A percentile compares a stretch with the other conserved stretches of the same genome.
These are phyloP conservation scores for Westerdykella sp. DNA, from an alignment of 2,329 filamentous ascomycete genomes.

Conservation along the genomic window DNA sequence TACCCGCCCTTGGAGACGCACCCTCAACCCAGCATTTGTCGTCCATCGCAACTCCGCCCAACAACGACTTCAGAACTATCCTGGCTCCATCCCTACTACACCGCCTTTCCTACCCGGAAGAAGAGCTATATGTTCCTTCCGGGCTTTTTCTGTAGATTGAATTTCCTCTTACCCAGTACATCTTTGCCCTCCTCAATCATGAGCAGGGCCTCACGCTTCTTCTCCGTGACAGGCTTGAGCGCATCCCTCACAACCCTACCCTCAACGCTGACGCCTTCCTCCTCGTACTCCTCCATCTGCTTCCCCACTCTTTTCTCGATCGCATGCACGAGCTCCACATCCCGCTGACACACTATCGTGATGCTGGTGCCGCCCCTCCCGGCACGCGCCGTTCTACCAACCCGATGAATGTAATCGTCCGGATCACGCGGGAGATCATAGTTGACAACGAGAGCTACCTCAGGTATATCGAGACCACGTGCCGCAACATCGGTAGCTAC, in stretches of 20 bases:
- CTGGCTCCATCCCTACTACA: no score
- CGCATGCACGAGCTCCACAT: conserved; percentile 82
- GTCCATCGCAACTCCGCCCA: no score
- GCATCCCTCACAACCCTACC: conserved; percentile 77
- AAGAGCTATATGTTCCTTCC: not conserved
- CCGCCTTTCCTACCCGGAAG: no score
- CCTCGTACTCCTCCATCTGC: conserved; percentile 75
- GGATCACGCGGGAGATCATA: conserved; percentile 95
- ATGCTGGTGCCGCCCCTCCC: conserved; percentile 76
- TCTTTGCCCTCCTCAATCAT: conserved; percentile 91
- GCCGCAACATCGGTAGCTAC: conserved; percentile 94
- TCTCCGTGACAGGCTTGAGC: conserved; percentile 86
- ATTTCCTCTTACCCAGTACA: conserved; percentile 73
- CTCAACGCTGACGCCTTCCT: conserved; percentile 93
- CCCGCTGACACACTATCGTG: conserved; percentile 85
- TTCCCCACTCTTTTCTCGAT: conserved; percentile 79
- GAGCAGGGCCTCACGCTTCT: conserved; percentile 84
- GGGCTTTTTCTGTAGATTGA: conserved; percentile 29
- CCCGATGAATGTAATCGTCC: conserved; percentile 95
- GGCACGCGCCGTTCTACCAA: conserved; percentile 90
- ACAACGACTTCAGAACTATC: no score
- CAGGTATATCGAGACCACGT: conserved; percentile 89
- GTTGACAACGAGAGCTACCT: conserved; percentile 84
- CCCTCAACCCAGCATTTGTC: no score
- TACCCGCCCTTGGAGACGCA: no score